phyloP scores from a whole-genome alignment of 768 basidiomycete genomes.

The Lactarius vividus region DNA sequence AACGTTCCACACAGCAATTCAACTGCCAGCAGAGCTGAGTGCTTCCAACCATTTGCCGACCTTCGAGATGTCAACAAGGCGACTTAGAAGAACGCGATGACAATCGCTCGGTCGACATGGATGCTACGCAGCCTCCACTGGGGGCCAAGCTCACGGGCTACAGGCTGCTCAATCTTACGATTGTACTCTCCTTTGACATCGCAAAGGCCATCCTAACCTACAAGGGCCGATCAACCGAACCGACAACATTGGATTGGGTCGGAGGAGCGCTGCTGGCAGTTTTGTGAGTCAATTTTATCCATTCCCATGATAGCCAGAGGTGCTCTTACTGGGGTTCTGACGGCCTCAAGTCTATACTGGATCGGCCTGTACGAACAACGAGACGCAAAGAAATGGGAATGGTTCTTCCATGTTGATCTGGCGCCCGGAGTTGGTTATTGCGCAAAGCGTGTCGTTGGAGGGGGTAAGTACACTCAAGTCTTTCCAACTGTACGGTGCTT shows the following conservation, averaged over 20 bases:
- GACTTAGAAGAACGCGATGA: neutral
- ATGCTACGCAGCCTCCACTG: neutral
- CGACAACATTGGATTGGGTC: constrained; percentile 5
- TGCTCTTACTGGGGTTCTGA: neutral
- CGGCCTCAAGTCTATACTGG: constrained; percentile 6
- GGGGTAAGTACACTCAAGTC: neutral
- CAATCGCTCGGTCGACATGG: neutral
- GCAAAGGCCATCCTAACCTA: constrained; percentile 9
- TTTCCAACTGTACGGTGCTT: neutral
- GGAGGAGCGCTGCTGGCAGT: constrained; percentile 1
- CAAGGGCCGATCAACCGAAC: constrained; percentile 1
- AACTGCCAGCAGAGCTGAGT: neutral
- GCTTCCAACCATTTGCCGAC: neutral
- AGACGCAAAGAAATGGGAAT: constrained; percentile 4
- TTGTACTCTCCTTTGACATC: neutral
- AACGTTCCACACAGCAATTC: neutral
- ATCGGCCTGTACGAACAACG: constrained; percentile 7
- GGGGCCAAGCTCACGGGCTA: constrained; percentile 15
- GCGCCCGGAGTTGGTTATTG: neutral
- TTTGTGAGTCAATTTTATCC: constrained; percentile 1
- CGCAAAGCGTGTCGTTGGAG: constrained; percentile 2
- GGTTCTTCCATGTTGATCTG: constrained; percentile 11
- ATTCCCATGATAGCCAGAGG: neutral
- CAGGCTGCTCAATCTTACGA: constrained; percentile 8
- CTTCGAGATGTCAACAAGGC: neutral